phyloP scores from a whole-genome alignment of 2,329 filamentous ascomycete species.

The Falciphora oryzae region DNA sequence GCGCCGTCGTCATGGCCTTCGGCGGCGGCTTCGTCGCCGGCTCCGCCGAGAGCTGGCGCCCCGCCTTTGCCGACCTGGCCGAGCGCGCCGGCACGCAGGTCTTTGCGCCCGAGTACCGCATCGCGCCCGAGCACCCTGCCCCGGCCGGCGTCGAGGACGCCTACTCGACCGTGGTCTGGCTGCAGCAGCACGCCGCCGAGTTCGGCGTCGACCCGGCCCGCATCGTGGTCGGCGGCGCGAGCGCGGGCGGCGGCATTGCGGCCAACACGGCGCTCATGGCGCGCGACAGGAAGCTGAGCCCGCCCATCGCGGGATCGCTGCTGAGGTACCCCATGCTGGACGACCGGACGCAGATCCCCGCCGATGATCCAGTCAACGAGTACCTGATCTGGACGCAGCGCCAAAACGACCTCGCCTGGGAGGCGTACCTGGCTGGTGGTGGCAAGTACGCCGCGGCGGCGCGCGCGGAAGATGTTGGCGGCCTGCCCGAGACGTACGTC shows the following conservation, averaged over 20 bases:
- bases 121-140: constrained; percentile 42
- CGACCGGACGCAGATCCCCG: constrained; percentile 20
- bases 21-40: constrained; percentile 23
- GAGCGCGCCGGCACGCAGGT: constrained; percentile 15
- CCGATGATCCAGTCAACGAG: constrained; percentile 12
- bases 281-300: constrained; percentile 23
- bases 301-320: constrained; percentile 27
- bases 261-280: constrained; percentile 34
- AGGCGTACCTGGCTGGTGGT: constrained; percentile 19
- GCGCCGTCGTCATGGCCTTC: constrained; percentile 20
- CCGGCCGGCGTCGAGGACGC: constrained; percentile 38
- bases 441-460: constrained; percentile 20
- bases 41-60: constrained; percentile 14
- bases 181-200: constrained; percentile 23
- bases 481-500: constrained; percentile 31
- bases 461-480: constrained; percentile 17
- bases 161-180: constrained; percentile 24
- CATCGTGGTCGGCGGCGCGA: constrained; percentile 20
- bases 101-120: constrained; percentile 39
- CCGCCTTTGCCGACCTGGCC: constrained; percentile 15
- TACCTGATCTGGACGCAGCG: constrained; percentile 19
- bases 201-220: constrained; percentile 20
- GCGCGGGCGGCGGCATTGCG: constrained; percentile 23
- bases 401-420: constrained; percentile 20
- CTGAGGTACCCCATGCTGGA: constrained; percentile 34